Evolutionary conservation across 306 rosid genomes (phyloP), one percentile per base, ranked within the genome.

Genomic region (Castanea mollissima): DNA sequence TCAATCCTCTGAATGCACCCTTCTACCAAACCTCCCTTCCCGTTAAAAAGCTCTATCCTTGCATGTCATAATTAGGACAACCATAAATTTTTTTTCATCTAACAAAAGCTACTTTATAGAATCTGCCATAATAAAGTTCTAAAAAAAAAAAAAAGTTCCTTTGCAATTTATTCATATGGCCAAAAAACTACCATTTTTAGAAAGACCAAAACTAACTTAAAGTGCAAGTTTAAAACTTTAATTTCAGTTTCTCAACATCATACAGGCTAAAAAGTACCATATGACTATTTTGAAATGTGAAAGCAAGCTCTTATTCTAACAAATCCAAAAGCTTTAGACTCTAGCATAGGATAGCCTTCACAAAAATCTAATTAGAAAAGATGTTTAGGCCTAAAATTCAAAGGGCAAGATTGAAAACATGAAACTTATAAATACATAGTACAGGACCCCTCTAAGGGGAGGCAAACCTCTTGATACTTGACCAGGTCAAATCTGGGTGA

Each of bases 41-140:
- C 99, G 81, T 92, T 86, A 81, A 92, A 92, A 71, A 92, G 96
- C 93, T 91, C 94, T 86, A 92, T 88, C 98, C 98, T 90, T 87
- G 82, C 88, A 87, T 79, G 82, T 51, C 75, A 85, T 74, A 29
- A 83, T 81, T 71, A 15, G 25, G 41, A 83, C n/a, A 7, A 78
- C 19, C 82, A 87, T 73, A 58, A 79, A 34, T 34, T 74, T 74
- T 69, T 69, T 69, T 74, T 69, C 57, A 31, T 51, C 20, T 38
- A 41, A 55, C 32, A 23, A 5, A 76, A 7, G 54, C 60, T 27
- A 67, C 19, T 34, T 5, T 18, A 21, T 56, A 55, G 6, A 25
- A 73, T 72, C 5, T 74, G 54, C 62, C 13, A 74, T 58, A 67
- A 74, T 35, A 35, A 35, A 41, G 46, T 41, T 41, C 46, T 41